Percentiles rank a stretch among this genome's conserved stretches.
Conservation (phyloP, 768 basidiomycete species). For the Xerocomellus intermedius region DNA sequence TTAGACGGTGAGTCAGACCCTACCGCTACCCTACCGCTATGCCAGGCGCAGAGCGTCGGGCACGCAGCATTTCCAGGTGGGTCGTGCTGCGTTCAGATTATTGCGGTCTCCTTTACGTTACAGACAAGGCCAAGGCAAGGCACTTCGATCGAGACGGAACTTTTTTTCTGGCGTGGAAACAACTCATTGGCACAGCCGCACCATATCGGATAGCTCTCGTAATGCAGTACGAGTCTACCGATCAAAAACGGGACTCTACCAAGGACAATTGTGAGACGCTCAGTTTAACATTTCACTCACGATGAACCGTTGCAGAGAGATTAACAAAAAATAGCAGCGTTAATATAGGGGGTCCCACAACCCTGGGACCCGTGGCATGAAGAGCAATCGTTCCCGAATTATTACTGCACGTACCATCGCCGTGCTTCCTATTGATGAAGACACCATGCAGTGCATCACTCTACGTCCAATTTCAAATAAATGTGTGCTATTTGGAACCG, state of each 20-base stretch:
- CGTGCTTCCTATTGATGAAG: not conserved
- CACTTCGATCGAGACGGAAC: not conserved
- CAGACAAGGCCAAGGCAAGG: not conserved
- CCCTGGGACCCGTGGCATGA: too few species aligned
- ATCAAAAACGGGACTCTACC: too few species aligned
- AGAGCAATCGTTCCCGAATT: not conserved
- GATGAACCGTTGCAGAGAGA: not conserved
- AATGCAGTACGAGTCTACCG: too few species aligned
- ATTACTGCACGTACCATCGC: not conserved
- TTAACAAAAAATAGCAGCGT: not conserved
- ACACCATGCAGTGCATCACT: not conserved
- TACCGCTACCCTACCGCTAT: too few species aligned
- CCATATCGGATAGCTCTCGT: too few species aligned
- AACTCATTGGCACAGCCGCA: not conserved
- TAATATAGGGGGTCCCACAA: not conserved
- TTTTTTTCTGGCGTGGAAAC: not conserved
- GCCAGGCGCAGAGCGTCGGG: not conserved
- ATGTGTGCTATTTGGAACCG: not conserved
- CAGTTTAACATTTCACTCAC: not conserved
- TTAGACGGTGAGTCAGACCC: not conserved
- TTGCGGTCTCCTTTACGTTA: conserved; percentile 5
- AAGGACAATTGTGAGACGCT: not conserved
- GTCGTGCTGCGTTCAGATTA: not conserved
- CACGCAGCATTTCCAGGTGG: conserved; percentile 3
- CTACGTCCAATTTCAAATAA: not conserved